These are phyloP conservation scores for Triangularia verruculosa DNA, from an alignment of 2,329 filamentous ascomycete genomes.

Conservation along the genomic window DNA sequence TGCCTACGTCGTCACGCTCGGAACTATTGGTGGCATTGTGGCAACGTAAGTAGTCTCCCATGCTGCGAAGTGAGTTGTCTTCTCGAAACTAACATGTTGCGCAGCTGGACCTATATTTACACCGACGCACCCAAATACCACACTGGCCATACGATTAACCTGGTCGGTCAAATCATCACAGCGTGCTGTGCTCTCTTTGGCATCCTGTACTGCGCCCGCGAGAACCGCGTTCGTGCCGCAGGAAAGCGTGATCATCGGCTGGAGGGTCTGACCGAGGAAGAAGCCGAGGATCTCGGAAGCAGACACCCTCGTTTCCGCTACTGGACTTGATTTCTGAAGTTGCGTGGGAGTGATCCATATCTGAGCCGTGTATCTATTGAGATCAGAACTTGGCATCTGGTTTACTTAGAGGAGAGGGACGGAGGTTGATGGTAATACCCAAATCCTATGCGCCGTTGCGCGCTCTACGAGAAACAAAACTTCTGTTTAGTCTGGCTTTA, in stretches of 20 bases:
- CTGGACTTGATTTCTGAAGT: slow-evolving; percentile 40
- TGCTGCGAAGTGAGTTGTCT: not conserved
- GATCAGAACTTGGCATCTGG: not conserved
- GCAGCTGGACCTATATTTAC: slow-evolving; percentile 51
- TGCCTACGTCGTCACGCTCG: slow-evolving; percentile 53
- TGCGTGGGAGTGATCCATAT: not conserved
- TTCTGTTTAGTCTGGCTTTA: not conserved
- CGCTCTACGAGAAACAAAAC: not conserved
- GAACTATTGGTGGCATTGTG: slow-evolving; percentile 55
- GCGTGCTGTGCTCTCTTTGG: slow-evolving; percentile 45
- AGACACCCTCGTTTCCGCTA: slow-evolving; percentile 55
- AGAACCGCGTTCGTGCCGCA: slow-evolving; percentile 47
- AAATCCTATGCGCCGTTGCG: not conserved
- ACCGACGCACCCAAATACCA: slow-evolving; percentile 45
- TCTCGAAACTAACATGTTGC: slow-evolving; percentile 10
- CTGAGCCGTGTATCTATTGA: not conserved
- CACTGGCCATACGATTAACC: slow-evolving; percentile 55
- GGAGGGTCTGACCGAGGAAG: slow-evolving; percentile 44
- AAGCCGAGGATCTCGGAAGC: slow-evolving; percentile 50
- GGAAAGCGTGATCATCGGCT: slow-evolving; percentile 50
- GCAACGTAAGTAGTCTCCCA: slow-evolving; percentile 46
- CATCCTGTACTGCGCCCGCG: slow-evolving; percentile 51
- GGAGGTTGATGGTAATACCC: not conserved
- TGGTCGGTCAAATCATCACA: slow-evolving; percentile 46
- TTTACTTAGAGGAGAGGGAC: not conserved